Percentiles rank a stretch among this genome's conserved stretches.
Conservation (phyloP, 352 stramenopile species). For the Globisporangium spiculum region DNA sequence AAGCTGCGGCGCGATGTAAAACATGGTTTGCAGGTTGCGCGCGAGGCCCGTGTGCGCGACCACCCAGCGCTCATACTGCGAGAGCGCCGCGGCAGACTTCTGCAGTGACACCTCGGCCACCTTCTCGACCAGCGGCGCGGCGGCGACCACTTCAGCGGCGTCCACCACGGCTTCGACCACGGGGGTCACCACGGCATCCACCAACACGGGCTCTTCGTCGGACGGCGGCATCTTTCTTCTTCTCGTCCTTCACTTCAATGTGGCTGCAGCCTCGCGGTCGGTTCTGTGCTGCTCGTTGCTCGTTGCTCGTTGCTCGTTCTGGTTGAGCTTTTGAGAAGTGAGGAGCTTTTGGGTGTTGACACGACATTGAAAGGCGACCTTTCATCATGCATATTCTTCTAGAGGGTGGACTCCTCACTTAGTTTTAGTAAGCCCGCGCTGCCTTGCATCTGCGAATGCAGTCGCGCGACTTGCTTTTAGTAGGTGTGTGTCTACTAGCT, state of each 20-base stretch:
- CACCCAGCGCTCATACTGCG: constrained; percentile 70
- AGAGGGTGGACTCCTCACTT: too few species aligned
- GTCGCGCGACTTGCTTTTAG: too few species aligned
- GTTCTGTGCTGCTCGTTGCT: too few species aligned
- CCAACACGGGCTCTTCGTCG: constrained; percentile 19
- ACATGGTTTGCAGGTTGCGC: constrained; percentile 72
- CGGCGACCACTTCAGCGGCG: background rate
- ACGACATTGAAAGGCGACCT: too few species aligned
- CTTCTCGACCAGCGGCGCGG: constrained; percentile 13
- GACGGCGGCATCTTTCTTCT: constrained; percentile 18
- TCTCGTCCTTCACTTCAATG: background rate
- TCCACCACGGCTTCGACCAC: background rate
- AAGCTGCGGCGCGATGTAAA: constrained; percentile 78
- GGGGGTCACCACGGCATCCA: constrained; percentile 8
- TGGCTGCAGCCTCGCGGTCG: too few species aligned
- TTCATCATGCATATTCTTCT: too few species aligned
- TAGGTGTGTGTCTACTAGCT: too few species aligned
- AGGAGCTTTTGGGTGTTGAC: too few species aligned
- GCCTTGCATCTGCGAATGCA: too few species aligned
- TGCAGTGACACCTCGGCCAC: background rate
- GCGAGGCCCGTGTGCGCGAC: constrained; percentile 50
- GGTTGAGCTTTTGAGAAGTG: too few species aligned
- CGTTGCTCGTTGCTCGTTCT: too few species aligned
- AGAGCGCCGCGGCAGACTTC: constrained; percentile 22
- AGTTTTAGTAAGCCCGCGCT: too few species aligned